phyloP scores from a whole-genome alignment of 768 basidiomycete species.

The Gyrodon lividus region DNA sequence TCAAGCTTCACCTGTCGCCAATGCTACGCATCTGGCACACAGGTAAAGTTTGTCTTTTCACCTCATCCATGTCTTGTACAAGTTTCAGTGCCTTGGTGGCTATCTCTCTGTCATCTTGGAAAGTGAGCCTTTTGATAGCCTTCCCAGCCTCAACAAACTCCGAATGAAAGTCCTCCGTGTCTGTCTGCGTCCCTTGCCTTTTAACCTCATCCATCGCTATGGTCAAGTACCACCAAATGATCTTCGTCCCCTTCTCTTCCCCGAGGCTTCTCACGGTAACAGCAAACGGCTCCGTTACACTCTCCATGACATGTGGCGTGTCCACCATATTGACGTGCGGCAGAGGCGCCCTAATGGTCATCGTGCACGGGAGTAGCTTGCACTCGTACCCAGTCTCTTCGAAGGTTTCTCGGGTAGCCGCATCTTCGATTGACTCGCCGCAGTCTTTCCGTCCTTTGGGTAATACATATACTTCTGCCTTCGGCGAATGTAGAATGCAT shows the following conservation, averaged over 20 bases:
- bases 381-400: conserved; percentile 67
- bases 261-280: conserved; percentile 29
- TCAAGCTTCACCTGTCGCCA: no score
- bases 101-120: conserved; percentile 38
- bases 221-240: conserved; percentile 54
- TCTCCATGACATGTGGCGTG: conserved; percentile 16
- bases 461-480: conserved; percentile 35
- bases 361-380: conserved; percentile 44
- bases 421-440: conserved; percentile 47
- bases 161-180: conserved; percentile 41
- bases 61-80: conserved; percentile 16
- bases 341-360: conserved; percentile 55
- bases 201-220: conserved; percentile 33
- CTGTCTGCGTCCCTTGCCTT: conserved; percentile 43
- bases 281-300: conserved; percentile 36
- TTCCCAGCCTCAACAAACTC: conserved; percentile 36
- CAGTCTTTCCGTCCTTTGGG: conserved; percentile 65
- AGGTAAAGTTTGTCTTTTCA: not conserved
- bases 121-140: conserved; percentile 38
- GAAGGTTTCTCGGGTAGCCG: conserved; percentile 61
- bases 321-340: conserved; percentile 40
- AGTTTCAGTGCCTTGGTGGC: conserved; percentile 39
- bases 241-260: conserved; percentile 36
- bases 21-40: no score
- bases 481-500: conserved; percentile 16